Evolutionary conservation across 1,139 yeast genomes (phyloP), one percentile per base, ranked within the genome.

Genomic region (Candida sanyaensis): DNA sequence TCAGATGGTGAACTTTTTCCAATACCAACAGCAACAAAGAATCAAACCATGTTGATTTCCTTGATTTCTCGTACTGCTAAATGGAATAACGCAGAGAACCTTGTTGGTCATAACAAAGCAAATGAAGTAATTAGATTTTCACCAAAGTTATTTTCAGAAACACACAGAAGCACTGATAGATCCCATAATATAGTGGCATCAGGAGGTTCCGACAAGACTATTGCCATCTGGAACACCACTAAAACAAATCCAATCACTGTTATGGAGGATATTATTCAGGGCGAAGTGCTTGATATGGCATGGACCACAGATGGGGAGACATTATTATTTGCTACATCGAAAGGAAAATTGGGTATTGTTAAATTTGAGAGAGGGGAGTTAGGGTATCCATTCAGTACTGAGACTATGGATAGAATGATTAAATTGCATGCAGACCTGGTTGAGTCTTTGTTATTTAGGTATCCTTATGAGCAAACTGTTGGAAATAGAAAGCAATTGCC

Each of bases 201-300:
- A 4, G 88, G 95, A 0, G 97, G 97, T 1, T 79, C 86, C 26
- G 96, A 91, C 61, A 85, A 84, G 51, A 80, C 92, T 0, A 67
- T 93, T 37, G 88, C 90, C 0, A 77, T 93, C 6, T 93, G 99
- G 99, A 90, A 88, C 61, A 87, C 96, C 0, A 71, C 84, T 24
- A 78, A 82, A 43, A 81, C 84, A 36, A 73, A 87, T 29, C 99
- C 99, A 0, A 60, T 93, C 23, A 73, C 87, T 39, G 81, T 89
- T 2, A 82, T 92, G 11, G 73, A 81, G 38, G 87, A 89, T 53
- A 71, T 87, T 2, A 80, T 88, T 1, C 66, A 69, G 11, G 75
- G 80, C 37, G 78, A 90, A 1, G 79, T 92, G 9, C 80, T 84
- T 2, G 98, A 93, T 60, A 64, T 92, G 41, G 72, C 79, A 7